These are phyloP conservation scores for Paramecium pentaurelia DNA, from an alignment of 73 alveolate genomes.

Conservation along the genomic window DNA sequence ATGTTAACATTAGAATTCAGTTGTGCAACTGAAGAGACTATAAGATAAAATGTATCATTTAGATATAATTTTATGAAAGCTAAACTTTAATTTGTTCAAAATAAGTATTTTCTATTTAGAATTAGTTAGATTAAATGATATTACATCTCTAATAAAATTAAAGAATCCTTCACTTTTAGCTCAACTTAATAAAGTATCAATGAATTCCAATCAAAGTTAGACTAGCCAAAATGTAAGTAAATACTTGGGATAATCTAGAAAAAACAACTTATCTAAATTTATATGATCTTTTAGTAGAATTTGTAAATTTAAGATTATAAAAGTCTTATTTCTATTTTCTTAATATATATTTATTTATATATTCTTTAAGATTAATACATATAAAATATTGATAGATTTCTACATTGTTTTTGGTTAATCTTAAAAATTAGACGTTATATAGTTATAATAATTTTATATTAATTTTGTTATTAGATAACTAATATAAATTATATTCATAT, in stretches of 20 bases:
- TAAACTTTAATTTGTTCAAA: conserved; percentile 40
- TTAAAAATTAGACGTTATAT: neutral
- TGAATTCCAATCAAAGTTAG: neutral
- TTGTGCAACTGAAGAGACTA: conserved; percentile 28
- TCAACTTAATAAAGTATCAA: conserved; percentile 25
- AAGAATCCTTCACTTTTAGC: conserved; percentile 55
- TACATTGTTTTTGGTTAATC: neutral
- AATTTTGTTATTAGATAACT: neutral
- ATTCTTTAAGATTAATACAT: too few relatives aligned
- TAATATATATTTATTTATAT: too few relatives aligned
- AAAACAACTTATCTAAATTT: conserved; percentile 8
- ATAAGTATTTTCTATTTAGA: neutral
- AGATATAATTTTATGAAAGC: conserved; percentile 58
- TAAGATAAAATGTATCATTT: conserved; percentile 48
- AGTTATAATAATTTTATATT: neutral
- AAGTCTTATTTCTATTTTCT: neutral
- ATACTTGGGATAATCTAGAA: conserved; percentile 32
- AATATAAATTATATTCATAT: too few relatives aligned
- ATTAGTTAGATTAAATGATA: conserved; percentile 37
- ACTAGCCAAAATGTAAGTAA: neutral
- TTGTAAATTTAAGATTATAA: neutral
- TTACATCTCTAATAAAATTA: conserved; percentile 52
- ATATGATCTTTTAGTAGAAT: neutral
- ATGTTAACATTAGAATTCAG: conserved; percentile 41
- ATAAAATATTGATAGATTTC: neutral